A percentile compares a stretch with the other conserved stretches of the same genome.
Conservation (phyloP, 2,329 filamentous ascomycete genomes). For the Clarireedia sp. region DNA sequence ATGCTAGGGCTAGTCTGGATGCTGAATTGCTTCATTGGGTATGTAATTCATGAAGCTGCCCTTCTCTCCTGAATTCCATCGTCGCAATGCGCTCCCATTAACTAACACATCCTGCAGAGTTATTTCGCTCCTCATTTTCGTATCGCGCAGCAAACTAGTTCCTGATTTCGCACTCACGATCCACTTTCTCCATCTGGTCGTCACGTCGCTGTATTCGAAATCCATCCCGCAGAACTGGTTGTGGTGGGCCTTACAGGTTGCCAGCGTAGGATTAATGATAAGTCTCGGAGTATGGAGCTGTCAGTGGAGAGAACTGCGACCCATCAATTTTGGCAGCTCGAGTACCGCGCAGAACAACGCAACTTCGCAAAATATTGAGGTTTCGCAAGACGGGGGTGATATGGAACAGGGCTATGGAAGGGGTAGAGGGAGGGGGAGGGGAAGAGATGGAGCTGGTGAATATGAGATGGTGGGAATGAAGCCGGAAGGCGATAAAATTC, state of each 20-base stretch:
- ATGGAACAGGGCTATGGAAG: conserved; percentile 33
- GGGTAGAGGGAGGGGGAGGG: conserved; percentile 44
- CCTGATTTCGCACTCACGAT: conserved; percentile 90
- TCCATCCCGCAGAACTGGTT: conserved; percentile 68
- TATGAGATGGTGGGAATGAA: conserved; percentile 58
- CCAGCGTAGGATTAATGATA: conserved; percentile 55
- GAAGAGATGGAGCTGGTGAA: conserved; percentile 47
- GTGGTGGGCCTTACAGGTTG: conserved; percentile 72
- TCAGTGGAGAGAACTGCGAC: conserved; percentile 78
- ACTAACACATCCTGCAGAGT: conserved; percentile 46
- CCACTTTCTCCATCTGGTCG: conserved; percentile 71
- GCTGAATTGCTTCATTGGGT: conserved; percentile 57
- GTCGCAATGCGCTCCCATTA: background rate
- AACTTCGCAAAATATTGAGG: conserved; percentile 14
- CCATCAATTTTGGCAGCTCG: conserved; percentile 74
- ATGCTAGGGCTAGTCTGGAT: conserved; percentile 61
- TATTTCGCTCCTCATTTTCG: conserved; percentile 72
- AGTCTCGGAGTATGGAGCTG: conserved; percentile 82
- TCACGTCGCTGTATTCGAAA: conserved; percentile 71
- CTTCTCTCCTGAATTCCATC: no score
- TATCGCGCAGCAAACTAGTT: conserved; percentile 86
- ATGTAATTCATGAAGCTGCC: conserved; percentile 26
- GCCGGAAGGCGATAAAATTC: conserved; percentile 21
- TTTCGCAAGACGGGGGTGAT: conserved; percentile 15
- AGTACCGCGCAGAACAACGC: conserved; percentile 15